Conservation (phyloP, 306 rosid genomes). For the Fragaria iinumae region DNA sequence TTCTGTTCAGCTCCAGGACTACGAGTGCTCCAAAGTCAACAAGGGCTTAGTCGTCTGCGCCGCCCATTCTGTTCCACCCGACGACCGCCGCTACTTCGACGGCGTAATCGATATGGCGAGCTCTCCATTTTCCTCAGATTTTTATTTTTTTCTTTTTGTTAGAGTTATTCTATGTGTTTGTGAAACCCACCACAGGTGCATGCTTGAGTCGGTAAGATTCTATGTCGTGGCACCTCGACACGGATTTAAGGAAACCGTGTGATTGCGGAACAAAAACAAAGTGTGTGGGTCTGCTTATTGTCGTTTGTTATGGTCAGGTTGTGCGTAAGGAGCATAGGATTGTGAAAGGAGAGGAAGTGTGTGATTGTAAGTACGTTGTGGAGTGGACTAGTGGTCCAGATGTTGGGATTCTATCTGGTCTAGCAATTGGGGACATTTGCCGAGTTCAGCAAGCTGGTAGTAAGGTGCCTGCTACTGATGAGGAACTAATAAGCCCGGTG, state of each 20-base stretch:
- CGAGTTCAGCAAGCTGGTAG: constrained; percentile 15
- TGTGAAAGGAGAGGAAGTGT: constrained; percentile 45
- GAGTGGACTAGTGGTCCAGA: constrained; percentile 69
- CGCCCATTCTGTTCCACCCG: constrained; percentile 19
- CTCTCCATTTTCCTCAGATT: background rate
- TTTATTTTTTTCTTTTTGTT: background rate
- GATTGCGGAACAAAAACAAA: too few relatives aligned
- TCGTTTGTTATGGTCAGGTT: constrained; percentile 38
- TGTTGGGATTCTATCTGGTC: constrained; percentile 24
- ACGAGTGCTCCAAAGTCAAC: constrained; percentile 27
- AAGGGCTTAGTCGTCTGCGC: constrained; percentile 36
- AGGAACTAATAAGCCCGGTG: constrained; percentile 31
- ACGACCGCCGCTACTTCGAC: constrained; percentile 47
- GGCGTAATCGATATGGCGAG: constrained; percentile 36
- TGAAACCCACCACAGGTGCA: too few relatives aligned
- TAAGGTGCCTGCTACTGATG: too few relatives aligned
- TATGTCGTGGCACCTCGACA: too few relatives aligned
- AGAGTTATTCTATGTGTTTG: background rate
- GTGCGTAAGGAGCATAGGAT: constrained; percentile 37
- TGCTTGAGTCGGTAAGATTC: too few relatives aligned
- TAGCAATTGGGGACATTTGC: constrained; percentile 46
- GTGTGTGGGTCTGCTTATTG: background rate
- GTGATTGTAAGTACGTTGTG: constrained; percentile 51
- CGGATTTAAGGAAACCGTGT: too few relatives aligned
- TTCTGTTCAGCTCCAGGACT: constrained; percentile 44